Base-by-base conservation (phyloP, 352 stramenopile species). In the Pythium brachiatum region DNA sequence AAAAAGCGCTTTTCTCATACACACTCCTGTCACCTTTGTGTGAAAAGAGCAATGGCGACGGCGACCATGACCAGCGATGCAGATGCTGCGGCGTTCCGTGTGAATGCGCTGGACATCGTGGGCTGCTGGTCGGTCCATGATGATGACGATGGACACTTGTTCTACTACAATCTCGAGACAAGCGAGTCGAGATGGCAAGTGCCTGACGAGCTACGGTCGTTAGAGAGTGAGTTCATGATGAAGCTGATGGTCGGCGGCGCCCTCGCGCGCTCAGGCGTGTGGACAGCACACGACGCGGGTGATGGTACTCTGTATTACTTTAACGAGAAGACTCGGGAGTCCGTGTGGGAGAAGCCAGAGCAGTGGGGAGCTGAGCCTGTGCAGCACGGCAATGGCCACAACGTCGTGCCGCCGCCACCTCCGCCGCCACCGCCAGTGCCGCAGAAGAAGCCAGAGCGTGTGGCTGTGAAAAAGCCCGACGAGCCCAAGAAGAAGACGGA, bases 221-320 rank as follows among this genome's bases (percentile, higher is more conserved):
- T 86, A 25, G 81, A 91, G 50, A 82, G 74, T 32, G 76, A 85
- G 54, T 83, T 90, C 60, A 90, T 93, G 83, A 94, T 92, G 85
- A 78, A 83, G 71, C 75, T 91, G 23, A 94, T 94, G 83, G 69
- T 94, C 55, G 69, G 89, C 60, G 70, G 86, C 27, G 81, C 83
- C 0, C 65, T 92, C 16, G 85, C 76, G 55, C 78, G 75, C 54
- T 92, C 78, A 0, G 79, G 78, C 13, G 52, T 54, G n/a, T 94
- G 85, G 85, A 89, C 72, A 8, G 85, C 79, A 13, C 83, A 92
- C 51, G 81, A 90, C 43, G 66, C 83, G 0, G 83, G 81, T 25
- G 82, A 88, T 31, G 85, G 78, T 2, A 88, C 82, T 41, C 60
- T 92, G 23, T 94, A 92, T 54, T 94, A 92, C 60, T 92, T 92